Percentiles rank a stretch among this genome's conserved stretches.
phyloP scores from a whole-genome alignment of 2,329 filamentous ascomycete genomes.

The Beauveria bassiana region DNA sequence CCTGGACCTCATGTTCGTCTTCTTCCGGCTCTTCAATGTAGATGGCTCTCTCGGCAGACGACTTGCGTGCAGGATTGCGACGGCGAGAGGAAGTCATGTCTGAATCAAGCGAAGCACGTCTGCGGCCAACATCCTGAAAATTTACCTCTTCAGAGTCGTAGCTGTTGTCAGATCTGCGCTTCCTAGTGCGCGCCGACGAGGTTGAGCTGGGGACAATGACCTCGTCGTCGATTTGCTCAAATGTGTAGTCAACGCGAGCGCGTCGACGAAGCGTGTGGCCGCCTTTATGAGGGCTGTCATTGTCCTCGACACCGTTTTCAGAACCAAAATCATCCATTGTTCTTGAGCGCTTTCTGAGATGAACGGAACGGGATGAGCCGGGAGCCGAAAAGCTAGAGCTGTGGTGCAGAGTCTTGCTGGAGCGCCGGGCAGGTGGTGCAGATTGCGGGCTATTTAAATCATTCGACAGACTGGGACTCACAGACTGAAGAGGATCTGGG shows the following conservation, averaged over 20 bases:
- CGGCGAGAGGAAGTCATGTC: constrained; percentile 30
- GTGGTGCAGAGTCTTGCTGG: constrained; percentile 28
- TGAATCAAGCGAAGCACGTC: constrained; percentile 28
- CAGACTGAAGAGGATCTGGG: constrained; percentile 23
- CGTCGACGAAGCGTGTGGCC: constrained; percentile 52
- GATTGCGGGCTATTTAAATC: constrained; percentile 26
- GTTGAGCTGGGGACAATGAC: constrained; percentile 27
- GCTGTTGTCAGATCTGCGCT: constrained; percentile 28
- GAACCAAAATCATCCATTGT: constrained; percentile 31
- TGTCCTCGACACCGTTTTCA: constrained; percentile 34
- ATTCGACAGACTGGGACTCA: constrained; percentile 26
- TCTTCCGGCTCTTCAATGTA: constrained; percentile 27
- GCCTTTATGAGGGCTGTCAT: constrained; percentile 45
- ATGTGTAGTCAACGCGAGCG: constrained; percentile 49
- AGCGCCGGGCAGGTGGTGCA: constrained; percentile 23
- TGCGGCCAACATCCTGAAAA: constrained; percentile 24
- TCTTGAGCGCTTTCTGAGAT: constrained; percentile 35
- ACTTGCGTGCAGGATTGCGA: constrained; percentile 33
- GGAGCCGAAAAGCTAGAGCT: constrained; percentile 31
- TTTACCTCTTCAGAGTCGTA: constrained; percentile 28
- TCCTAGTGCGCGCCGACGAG: constrained; percentile 26
- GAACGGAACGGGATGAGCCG: constrained; percentile 21
- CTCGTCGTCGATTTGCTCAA: constrained; percentile 45
- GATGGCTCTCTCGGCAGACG: constrained; percentile 23
- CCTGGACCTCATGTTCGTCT: constrained; percentile 12